Base-by-base conservation (phyloP, 345 rosid species). In the Bretschneidera sinensis region DNA sequence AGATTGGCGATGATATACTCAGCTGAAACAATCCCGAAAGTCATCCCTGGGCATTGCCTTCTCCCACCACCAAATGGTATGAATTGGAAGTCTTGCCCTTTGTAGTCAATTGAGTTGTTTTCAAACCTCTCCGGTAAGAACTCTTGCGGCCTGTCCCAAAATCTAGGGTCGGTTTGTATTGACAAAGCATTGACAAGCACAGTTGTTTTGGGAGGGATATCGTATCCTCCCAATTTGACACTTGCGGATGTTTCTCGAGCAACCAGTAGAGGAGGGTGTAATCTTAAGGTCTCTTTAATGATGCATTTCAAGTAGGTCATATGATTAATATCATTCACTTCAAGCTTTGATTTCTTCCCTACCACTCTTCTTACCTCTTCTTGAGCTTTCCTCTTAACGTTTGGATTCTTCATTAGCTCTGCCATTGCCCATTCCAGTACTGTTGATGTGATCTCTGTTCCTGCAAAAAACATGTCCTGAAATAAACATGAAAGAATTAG, bases 61-160 rank as follows among this genome's bases (percentile, higher is more conserved):
- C 69, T 68, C 24, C 74, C 74, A 20, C 54, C 59, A 22, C 74
- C 74, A 48, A 70, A 70, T 0, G 74, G 69, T 58, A 54, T 68
- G 9, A 58, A 70, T 19, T 68, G 69, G 52, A 14, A 5, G 24
- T 70, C 39, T 55, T 55, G 65, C 24, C 69, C 70, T 68, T 58
- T 70, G 51, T 17, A 70, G 17, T 70, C 74, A 22, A 59, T 55
- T 23, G 59, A 48, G 24, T 34, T 70, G 1, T 48, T 51, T 23
- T 58, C 50, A 28, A 70, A 70, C 16, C 74, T 64, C 34, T 70
- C 74, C 13, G 74, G 74, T 25, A 64, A 51, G 48, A 64, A 70
- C 57, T 70, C 74, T 21, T 59, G 21, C 0, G 74, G 74, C 5
- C 55, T 70, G 45, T 64, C 74, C 74, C 74, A 70, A 13, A 64